A percentile compares a stretch with the other conserved stretches of the same genome.
These are phyloP conservation scores for Geoglossum glabrum DNA, from an alignment of 495 filamentous ascomycete genomes.

Conservation along the genomic window DNA sequence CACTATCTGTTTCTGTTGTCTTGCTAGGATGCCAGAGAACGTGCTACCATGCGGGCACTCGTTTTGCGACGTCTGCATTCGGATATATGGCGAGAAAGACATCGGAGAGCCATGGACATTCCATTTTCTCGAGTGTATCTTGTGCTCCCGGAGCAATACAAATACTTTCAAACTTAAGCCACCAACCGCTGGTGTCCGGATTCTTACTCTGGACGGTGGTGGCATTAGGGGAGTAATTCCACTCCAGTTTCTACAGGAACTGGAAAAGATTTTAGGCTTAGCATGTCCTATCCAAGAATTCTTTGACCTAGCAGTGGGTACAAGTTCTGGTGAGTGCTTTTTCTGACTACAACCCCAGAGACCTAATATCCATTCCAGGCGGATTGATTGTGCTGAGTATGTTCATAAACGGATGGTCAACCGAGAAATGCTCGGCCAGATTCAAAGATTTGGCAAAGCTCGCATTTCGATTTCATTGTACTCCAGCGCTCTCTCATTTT, in stretches of 20 bases:
- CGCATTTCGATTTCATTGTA: neutral
- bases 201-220: neutral
- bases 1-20: neutral
- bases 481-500: neutral
- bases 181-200: neutral
- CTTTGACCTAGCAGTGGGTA: neutral
- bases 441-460: neutral
- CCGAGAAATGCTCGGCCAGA: neutral
- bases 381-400: neutral
- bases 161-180: neutral
- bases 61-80: neutral
- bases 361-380: neutral
- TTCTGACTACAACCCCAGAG: neutral
- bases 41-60: neutral
- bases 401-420: neutral
- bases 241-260: neutral
- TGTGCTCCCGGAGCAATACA: neutral
- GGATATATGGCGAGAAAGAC: neutral
- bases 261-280: neutral
- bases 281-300: neutral
- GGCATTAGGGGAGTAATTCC: neutral
- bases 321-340: neutral
- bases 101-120: neutral
- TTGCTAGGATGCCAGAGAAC: neutral
- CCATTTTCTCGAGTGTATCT: neutral